phyloP scores from a whole-genome alignment of 331 rosid genomes.

The Quercus phellos region DNA sequence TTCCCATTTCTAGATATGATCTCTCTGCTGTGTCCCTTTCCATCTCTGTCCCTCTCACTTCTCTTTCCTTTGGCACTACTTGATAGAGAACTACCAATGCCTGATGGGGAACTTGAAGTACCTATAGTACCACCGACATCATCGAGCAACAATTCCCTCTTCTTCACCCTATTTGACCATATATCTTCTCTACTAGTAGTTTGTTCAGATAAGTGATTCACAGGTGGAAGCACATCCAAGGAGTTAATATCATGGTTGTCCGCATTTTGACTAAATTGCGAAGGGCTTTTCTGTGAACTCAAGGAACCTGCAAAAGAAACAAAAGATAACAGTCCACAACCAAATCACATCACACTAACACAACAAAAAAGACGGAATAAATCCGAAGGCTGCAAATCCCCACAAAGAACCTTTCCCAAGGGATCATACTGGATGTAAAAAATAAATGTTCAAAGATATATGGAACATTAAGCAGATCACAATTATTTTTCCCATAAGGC shows the following conservation, averaged over 20 bases:
- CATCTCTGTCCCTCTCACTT: conserved; percentile 84
- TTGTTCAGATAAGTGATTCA: conserved; percentile 53
- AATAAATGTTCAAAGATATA: conserved; percentile 9
- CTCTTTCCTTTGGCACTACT: conserved; percentile 93
- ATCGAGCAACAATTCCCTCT: conserved; percentile 89
- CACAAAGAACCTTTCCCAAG: conserved; percentile 16
- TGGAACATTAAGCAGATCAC: not conserved
- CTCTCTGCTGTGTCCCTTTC: conserved; percentile 82
- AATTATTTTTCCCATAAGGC: conserved; percentile 10
- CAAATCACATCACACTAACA: not conserved
- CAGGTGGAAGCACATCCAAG: conserved; percentile 51
- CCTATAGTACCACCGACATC: conserved; percentile 63
- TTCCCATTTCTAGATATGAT: conserved; percentile 71
- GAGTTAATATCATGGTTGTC: conserved; percentile 50
- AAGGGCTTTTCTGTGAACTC: conserved; percentile 71
- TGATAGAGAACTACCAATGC: conserved; percentile 57
- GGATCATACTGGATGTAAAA: conserved; percentile 4
- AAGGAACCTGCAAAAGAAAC: conserved; percentile 54
- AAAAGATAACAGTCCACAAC: conserved; percentile 1
- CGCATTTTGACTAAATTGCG: conserved; percentile 56
- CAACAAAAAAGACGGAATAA: conserved; percentile 10
- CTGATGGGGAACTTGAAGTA: conserved; percentile 42
- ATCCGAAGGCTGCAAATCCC: conserved; percentile 9
- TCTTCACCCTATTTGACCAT: conserved; percentile 88
- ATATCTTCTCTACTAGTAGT: conserved; percentile 57